Conservation (phyloP, 768 basidiomycete genomes). For the Lactarius quietus region DNA sequence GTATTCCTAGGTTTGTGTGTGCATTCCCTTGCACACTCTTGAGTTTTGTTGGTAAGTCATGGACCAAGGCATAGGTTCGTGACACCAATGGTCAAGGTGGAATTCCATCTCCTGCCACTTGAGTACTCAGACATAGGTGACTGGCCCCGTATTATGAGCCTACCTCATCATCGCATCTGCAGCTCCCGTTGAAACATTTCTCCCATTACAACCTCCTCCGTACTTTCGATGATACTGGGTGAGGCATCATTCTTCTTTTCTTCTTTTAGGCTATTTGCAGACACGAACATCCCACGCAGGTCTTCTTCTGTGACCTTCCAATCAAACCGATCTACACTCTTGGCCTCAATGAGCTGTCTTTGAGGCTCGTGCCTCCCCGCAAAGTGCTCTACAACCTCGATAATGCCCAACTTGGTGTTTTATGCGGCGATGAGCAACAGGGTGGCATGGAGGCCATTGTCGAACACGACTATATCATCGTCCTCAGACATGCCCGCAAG, state of each 20-base stretch:
- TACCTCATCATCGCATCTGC: not conserved
- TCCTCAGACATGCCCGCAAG: conserved; percentile 94
- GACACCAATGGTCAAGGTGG: conserved; percentile 59
- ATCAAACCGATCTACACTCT: conserved; percentile 88
- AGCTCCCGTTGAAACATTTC: conserved; percentile 94
- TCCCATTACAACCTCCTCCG: conserved; percentile 74
- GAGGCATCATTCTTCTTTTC: conserved; percentile 29
- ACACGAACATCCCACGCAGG: conserved; percentile 52
- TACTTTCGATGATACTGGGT: conserved; percentile 71
- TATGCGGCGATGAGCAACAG: conserved; percentile 50
- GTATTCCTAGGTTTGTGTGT: too few relatives aligned
- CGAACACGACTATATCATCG: conserved; percentile 84
- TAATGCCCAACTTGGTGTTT: conserved; percentile 80
- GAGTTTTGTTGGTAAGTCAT: too few relatives aligned
- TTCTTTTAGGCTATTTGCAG: conserved; percentile 34
- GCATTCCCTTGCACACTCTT: too few relatives aligned
- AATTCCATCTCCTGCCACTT: conserved; percentile 78
- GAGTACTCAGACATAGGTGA: conserved; percentile 59
- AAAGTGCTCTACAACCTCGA: conserved; percentile 91
- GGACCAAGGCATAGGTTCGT: too few relatives aligned
- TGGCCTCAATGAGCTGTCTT: conserved; percentile 83
- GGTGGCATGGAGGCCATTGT: conserved; percentile 71
- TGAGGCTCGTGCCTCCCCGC: conserved; percentile 91
- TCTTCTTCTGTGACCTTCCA: conserved; percentile 71
- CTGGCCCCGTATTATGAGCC: not conserved